Evolutionary conservation across 176 grass and related monocot species (phyloP), one percentile per base, ranked within the genome.

Genomic region (Miscanthus lutarioriparius): DNA sequence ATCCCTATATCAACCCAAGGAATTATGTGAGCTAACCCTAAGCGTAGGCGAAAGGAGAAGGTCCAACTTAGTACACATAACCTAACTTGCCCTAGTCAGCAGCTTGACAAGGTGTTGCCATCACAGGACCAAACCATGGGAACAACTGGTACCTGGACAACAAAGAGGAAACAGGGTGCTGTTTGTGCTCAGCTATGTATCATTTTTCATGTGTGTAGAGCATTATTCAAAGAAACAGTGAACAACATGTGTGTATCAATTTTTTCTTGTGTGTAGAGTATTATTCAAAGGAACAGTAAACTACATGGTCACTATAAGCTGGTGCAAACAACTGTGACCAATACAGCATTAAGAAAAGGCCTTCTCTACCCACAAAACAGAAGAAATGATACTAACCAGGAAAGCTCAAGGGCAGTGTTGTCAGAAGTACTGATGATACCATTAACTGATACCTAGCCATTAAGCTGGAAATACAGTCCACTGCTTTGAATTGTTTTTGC

Each of bases 371-470:
- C 35, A 61, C 36, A 76, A 71, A 51, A 86, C n/a, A 30, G 23
- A 78, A 62, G 68, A 23, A 75, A 70, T 8, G 15, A 73, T 59
- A 62, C 83, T 84, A 44, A 98, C 96, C 93, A 88, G 91, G 91
- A 89, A 98, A 98, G 78, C 77, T 88, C 89, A 91, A 85, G 72
- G 96, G 91, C 43, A 98, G 85, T 69, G 96, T 93, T 86, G 96
- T 87, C 76, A 95, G 85, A 89, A 98, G 91, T 87, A 95, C 86
- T 77, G 96, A 95, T 67, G 96, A 98, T 80, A 90, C 93, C 93
- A 98, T 98, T 82, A 95, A 85, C 59, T 91, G 96, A 86, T 95
- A 94, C 70, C 89, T 95, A 80, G 87, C 69, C 83, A 91, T 95
- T 77, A 98, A 91, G 81, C 84, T 88, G 80, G 87, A 93, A 77